Base-by-base conservation (phyloP, 169 alveolate genomes). In the Perkinsus marinus region DNA sequence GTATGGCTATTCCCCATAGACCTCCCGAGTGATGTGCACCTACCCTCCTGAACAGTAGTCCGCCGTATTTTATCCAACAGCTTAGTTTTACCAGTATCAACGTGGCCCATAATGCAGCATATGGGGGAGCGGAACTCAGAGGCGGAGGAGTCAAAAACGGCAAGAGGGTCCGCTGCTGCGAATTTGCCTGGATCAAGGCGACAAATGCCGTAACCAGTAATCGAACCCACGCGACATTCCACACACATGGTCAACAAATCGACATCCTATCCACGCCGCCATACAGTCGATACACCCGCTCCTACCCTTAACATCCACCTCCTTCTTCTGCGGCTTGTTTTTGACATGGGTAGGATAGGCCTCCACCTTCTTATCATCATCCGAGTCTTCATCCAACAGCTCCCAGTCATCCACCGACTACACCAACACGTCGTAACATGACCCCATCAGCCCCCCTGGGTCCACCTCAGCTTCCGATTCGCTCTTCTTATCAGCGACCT, bases 1-100 rank as follows among this genome's bases (percentile, higher is more conserved):
- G 79, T 19, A 57, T 13, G 46, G 46, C 3, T 41, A 10, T 10
- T 3, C 46, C 3, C 19, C 46, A 41, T 3, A 41, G 10, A 3
- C 46, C 46, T 41, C 19, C 10, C 46, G 3, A 10, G 19, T 41
- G 19, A 41, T 10, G 19, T 41, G 46, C 46, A 41, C 46, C 22
- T 16, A 57, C 79, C 99, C 68, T 97, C 98, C 95, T 98, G 99
- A 6, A 99, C 99, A 94, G 98, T 98, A n/a, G 99, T 98, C 79
- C 97, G 97, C 47, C 99, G 95, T 39, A 99, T 96, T 94, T 99
- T 99, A 95, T 99, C 99, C 39, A 99, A 95, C 39, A 99, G 96
- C 94, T 98, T 98, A 39, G 99, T 99, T 96, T 99, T 99, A 13
- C 99, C 99, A 3, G 99, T 99, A 94, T 99, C 99, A 68, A 99